These are phyloP conservation scores for Lonicera japonica DNA, from an alignment of 129 eudicot species.

Conservation along the genomic window DNA sequence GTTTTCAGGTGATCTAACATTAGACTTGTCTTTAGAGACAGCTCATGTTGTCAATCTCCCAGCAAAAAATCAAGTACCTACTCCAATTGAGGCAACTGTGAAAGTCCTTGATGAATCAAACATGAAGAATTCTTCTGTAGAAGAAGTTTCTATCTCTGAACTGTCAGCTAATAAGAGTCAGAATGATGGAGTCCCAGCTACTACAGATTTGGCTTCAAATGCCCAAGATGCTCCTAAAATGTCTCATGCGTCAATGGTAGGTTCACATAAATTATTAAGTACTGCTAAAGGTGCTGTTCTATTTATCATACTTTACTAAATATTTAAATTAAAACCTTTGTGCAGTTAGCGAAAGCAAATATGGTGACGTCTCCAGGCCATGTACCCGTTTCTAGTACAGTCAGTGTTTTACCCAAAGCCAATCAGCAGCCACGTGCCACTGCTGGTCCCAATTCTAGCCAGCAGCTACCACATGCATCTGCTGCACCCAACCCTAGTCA, in stretches of 20 bases:
- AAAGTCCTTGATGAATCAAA: constrained; percentile 3
- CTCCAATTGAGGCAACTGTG: constrained; percentile 15
- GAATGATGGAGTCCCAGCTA: constrained; percentile 12
- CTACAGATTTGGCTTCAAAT: constrained; percentile 7
- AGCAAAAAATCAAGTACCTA: constrained; percentile 6
- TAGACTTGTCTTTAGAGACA: constrained; percentile 3
- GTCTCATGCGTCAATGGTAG: constrained; percentile 42
- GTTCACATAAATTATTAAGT: not conserved
- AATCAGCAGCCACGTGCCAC: too few relatives aligned
- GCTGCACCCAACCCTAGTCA: constrained; percentile 11
- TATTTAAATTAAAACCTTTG: not conserved
- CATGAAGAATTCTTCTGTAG: constrained; percentile 1
- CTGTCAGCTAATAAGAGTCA: constrained; percentile 13
- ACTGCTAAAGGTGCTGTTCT: too few relatives aligned
- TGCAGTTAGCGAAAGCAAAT: constrained; percentile 34
- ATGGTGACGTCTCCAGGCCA: not conserved
- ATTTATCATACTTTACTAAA: not conserved
- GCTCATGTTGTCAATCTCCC: not conserved
- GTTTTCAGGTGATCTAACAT: not conserved
- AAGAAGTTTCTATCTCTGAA: not conserved
- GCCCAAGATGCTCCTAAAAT: constrained; percentile 14
- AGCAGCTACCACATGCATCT: too few relatives aligned
- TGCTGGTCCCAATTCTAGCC: too few relatives aligned
- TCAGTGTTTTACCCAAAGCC: constrained; percentile 13
- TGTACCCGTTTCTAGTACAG: constrained; percentile 12